A percentile compares a stretch with the other conserved stretches of the same genome.
Evolutionary conservation across 768 basidiomycete genomes (phyloP).

Genomic region (Mycena latifolia): DNA sequence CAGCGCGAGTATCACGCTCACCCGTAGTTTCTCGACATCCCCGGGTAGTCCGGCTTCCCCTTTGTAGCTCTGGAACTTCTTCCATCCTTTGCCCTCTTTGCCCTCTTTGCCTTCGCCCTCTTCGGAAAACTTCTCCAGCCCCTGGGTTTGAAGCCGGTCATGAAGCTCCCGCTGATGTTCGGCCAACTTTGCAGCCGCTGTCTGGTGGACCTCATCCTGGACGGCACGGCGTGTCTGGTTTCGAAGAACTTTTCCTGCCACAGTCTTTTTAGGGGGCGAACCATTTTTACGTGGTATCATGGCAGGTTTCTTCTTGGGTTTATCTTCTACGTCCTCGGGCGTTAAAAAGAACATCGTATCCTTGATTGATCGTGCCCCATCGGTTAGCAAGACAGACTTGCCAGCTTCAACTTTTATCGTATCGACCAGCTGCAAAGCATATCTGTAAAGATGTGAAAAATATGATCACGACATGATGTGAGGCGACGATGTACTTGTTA

Average conservation of each 20-base stretch:
- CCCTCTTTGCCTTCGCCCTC: constrained; percentile 80
- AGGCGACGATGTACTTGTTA: constrained; percentile 71
- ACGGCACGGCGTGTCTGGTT: constrained; percentile 92
- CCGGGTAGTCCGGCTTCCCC: constrained; percentile 91
- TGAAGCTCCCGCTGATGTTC: constrained; percentile 93
- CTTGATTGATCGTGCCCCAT: constrained; percentile 86
- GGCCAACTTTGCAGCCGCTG: constrained; percentile 81
- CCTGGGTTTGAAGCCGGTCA: constrained; percentile 78
- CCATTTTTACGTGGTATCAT: constrained; percentile 70
- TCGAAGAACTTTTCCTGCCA: constrained; percentile 87
- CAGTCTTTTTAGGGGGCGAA: constrained; percentile 79
- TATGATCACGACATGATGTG: neutral
- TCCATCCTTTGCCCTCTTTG: constrained; percentile 94
- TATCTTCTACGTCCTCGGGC: constrained; percentile 68
- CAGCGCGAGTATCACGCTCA: constrained; percentile 51
- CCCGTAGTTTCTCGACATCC: constrained; percentile 85
- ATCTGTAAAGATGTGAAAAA: constrained; percentile 60
- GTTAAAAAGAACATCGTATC: constrained; percentile 91
- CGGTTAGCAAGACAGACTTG: constrained; percentile 78
- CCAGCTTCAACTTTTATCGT: constrained; percentile 84
- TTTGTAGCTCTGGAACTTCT: constrained; percentile 96
- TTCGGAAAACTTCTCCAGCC: constrained; percentile 86
- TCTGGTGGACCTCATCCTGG: constrained; percentile 86
- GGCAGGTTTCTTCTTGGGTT: constrained; percentile 65
- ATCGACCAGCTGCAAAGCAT: constrained; percentile 89